phyloP scores from a whole-genome alignment of 768 basidiomycete genomes.

The Serendipita indica region DNA sequence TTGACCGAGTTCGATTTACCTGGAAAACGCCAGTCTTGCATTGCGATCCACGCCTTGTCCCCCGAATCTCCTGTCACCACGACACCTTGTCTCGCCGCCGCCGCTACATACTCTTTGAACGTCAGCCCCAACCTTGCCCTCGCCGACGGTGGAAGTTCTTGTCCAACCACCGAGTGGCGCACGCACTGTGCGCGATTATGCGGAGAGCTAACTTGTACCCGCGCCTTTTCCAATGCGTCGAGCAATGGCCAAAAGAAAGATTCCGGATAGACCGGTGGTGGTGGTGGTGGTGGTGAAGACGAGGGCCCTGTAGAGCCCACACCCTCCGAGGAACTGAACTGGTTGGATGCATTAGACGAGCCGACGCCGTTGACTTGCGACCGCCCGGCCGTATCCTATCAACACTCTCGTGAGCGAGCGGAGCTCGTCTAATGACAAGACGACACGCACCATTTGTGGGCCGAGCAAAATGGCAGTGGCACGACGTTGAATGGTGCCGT shows the following conservation, averaged over 20 bases:
- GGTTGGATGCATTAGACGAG: background rate
- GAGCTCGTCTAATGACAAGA: no score
- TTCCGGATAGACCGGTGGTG: background rate
- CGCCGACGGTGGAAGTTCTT: slow-evolving; percentile 1
- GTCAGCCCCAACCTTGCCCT: background rate
- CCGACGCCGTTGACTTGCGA: no score
- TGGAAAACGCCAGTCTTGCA: slow-evolving; percentile 4
- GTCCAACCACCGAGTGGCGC: slow-evolving; percentile 4
- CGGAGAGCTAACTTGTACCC: background rate
- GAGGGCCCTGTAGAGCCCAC: background rate
- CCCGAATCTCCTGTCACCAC: slow-evolving; percentile 6
- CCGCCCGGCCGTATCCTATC: no score
- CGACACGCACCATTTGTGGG: no score
- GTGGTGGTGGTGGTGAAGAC: background rate
- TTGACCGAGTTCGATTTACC: no score
- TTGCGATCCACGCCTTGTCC: slow-evolving; percentile 9
- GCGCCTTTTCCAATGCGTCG: slow-evolving; percentile 5
- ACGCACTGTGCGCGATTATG: slow-evolving; percentile 6
- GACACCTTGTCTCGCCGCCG: background rate
- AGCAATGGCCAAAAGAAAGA: slow-evolving; percentile 3
- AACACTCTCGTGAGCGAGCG: no score
- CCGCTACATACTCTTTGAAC: slow-evolving; percentile 6
- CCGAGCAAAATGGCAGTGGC: background rate
- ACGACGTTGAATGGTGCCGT: background rate
- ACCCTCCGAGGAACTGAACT: no score